Evolutionary conservation across 306 rosid genomes (phyloP).

Genomic region (Castanea sativa): DNA sequence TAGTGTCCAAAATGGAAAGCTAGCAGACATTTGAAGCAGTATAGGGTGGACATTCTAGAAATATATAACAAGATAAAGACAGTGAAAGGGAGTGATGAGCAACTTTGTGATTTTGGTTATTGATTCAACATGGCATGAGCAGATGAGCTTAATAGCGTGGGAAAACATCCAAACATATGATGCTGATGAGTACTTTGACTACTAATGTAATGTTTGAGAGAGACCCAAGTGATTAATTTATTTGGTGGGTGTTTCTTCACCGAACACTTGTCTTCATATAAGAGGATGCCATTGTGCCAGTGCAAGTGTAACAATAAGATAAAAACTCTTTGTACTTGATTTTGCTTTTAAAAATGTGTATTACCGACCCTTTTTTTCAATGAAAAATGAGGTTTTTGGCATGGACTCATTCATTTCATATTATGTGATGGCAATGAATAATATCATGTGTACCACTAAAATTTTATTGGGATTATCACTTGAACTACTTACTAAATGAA

Average conservation of each 20-base stretch:
- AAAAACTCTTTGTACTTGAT: too few species aligned
- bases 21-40: not conserved
- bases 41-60: not conserved
- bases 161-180: conserved; percentile 14
- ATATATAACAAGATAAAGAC: not conserved
- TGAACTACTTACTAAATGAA: too few species aligned
- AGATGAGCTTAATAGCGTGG: not conserved
- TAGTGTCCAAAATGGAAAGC: too few species aligned
- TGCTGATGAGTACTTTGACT: conserved; percentile 5
- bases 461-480: too few species aligned
- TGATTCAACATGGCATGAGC: not conserved
- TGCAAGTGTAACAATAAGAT: too few species aligned
- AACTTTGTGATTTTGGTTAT: not conserved
- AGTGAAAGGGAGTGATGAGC: conserved; percentile 4
- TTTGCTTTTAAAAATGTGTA: too few species aligned
- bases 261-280: conserved; percentile 27
- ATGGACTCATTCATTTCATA: too few species aligned
- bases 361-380: too few species aligned
- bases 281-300: not conserved
- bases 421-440: not conserved
- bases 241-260: not conserved
- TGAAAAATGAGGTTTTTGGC: too few species aligned
- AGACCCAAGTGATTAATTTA: not conserved
- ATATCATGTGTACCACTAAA: too few species aligned
- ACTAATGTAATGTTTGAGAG: not conserved